Base-by-base conservation (phyloP, 768 basidiomycete genomes). In the Trametes cinnabarina region DNA sequence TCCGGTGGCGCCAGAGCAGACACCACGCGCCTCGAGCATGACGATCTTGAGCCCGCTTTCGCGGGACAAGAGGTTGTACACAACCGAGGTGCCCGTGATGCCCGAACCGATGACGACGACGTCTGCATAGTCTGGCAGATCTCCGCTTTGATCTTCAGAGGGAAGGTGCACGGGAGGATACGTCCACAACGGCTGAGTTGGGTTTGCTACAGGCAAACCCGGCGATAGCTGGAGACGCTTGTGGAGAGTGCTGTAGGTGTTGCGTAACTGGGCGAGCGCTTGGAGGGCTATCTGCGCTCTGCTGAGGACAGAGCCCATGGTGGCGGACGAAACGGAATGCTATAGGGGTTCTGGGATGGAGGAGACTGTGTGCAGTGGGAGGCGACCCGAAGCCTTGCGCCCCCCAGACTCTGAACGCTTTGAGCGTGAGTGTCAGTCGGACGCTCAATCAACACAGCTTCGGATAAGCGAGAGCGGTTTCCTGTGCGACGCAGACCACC, bases 11-110 rank as follows among this genome's bases (percentile, higher is more conserved):
- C 88, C 88, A 0, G 86, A 88, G 64, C 88, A 90, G 0, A 77
- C 77, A 11, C 89, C 88, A 52, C 93, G 73, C 3, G 92, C 93
- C 63, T 96, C 93, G 20, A 96, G 77, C 76, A 93, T 85, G 20
- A 91, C 81, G 2, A 94, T 69, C 35, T 74, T 71, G 14, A 82
- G 57, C 26, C 66, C 53, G 7, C 61, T 55, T 25, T 66, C 68
- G 23, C 65, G 68, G 39, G 77, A 73, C 15, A 90, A 73, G 22
- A 87, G 58, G 9, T 79, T 78, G 60, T 82, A 79, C 4, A 81
- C 83, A 43, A 88, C 69, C 1, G 84, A 77, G 0, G 86, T 77
- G 3, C 88, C 88, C 0, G 89, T 85, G 57, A 92, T 87, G 0
- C 90, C 90, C n/a, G 85, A 86, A 3, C 90, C 90, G 52, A 92